Evolutionary conservation across 2,329 filamentous ascomycete genomes (phyloP).

Genomic region (Apiospora phragmitis): DNA sequence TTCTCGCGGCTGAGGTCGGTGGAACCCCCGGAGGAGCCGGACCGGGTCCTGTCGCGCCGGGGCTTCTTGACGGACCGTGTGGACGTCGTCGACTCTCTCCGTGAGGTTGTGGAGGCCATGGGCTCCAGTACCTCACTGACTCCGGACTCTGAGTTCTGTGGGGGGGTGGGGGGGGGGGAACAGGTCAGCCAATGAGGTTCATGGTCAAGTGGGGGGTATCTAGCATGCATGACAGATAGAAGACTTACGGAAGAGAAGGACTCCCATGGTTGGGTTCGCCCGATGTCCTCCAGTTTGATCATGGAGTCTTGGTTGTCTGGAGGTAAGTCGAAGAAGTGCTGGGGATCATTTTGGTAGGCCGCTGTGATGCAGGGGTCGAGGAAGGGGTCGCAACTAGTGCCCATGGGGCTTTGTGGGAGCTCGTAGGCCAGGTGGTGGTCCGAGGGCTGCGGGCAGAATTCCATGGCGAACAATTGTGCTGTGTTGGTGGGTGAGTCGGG

Average conservation of each 20-base stretch:
- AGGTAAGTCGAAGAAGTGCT: constrained; percentile 2
- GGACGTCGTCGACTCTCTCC: not conserved
- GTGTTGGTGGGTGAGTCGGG: not conserved
- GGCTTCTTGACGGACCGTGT: not conserved
- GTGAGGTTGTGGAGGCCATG: not conserved
- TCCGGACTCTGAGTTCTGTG: not conserved
- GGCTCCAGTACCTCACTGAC: not conserved
- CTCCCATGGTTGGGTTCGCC: not conserved
- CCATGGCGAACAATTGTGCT: not conserved
- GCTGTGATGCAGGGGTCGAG: not conserved
- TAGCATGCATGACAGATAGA: not conserved
- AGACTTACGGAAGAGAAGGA: constrained; percentile 5
- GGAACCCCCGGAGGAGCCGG: not conserved
- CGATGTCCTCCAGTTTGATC: constrained; percentile 5
- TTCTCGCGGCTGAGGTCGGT: constrained; percentile 11
- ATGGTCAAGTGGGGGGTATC: not conserved
- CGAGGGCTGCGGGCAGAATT: not conserved
- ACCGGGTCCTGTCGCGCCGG: not conserved
- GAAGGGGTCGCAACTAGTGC: not conserved
- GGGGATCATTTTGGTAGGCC: not conserved
- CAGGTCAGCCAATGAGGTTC: not conserved
- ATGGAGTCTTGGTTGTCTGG: not conserved
- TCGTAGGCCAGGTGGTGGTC: not conserved
- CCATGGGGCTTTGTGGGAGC: not conserved
- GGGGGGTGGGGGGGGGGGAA: too few species aligned